These are phyloP conservation scores for Verticillium nubilum DNA, from an alignment of 2,329 filamentous ascomycete species.

Conservation along the genomic window DNA sequence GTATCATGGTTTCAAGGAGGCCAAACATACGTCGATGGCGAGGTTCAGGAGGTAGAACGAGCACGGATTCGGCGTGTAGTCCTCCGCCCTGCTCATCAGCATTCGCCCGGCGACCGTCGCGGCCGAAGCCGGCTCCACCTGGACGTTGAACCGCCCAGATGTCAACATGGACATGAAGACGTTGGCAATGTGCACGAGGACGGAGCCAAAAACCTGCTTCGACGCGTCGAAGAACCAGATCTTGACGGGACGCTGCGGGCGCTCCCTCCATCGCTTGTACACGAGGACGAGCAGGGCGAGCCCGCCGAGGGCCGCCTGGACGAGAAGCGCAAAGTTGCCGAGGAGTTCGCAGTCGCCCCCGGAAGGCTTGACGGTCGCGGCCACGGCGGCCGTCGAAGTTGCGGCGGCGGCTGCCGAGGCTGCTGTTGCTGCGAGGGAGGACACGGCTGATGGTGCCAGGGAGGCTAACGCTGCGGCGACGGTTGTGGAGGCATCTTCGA, in stretches of 20 bases:
- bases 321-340: slow-evolving; percentile 83
- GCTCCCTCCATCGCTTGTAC: slow-evolving; percentile 88
- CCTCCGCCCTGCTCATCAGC: slow-evolving; percentile 34
- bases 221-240: slow-evolving; percentile 98
- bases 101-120: slow-evolving; percentile 24
- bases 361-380: slow-evolving; percentile 4
- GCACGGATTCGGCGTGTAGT: slow-evolving; percentile 81
- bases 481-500: neutral
- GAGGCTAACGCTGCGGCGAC: slow-evolving; percentile 8
- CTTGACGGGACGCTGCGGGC: slow-evolving; percentile 85
- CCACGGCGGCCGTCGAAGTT: slow-evolving; percentile 17
- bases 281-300: slow-evolving; percentile 83
- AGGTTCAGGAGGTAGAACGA: slow-evolving; percentile 94
- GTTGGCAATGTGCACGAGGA: slow-evolving; percentile 87
- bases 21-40: slow-evolving; percentile 83
- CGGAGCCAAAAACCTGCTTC: slow-evolving; percentile 93
- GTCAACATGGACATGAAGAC: slow-evolving; percentile 95
- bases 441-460: neutral
- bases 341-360: slow-evolving; percentile 67
- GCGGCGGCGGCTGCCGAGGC: slow-evolving; percentile 21
- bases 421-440: slow-evolving; percentile 18
- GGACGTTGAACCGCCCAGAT: slow-evolving; percentile 72
- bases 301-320: slow-evolving; percentile 80
- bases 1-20: neutral
- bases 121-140: slow-evolving; percentile 41